A percentile compares a stretch with the other conserved stretches of the same genome.
Evolutionary conservation across 1,139 yeast genomes (phyloP).

Genomic region (Pneumocystis canis): DNA sequence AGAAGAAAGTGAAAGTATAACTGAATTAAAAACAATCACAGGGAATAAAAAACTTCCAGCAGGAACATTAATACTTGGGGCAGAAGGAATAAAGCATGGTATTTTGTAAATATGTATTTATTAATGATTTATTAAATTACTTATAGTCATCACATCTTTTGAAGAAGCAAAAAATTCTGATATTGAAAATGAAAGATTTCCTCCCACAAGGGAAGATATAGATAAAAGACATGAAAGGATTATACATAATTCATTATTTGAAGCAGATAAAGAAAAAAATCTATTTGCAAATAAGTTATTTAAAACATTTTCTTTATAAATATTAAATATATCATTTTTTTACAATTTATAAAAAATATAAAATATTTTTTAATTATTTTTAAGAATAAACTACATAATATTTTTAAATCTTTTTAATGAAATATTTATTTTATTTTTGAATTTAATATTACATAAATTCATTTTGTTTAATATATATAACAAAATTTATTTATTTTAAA

Average conservation of each 20-base stretch:
- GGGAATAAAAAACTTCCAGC: slow-evolving; percentile 59
- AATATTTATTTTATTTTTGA: too few relatives aligned
- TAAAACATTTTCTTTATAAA: not conserved
- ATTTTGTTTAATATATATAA: too few relatives aligned
- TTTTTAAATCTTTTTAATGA: too few relatives aligned
- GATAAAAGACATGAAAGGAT: not conserved
- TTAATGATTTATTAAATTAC: slow-evolving; percentile 22
- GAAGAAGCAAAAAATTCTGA: slow-evolving; percentile 81
- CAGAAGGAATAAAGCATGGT: slow-evolving; percentile 44
- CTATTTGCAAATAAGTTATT: not conserved
- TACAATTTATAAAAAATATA: not conserved
- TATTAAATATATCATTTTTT: not conserved
- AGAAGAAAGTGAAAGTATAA: slow-evolving; percentile 79
- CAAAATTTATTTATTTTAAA: too few relatives aligned
- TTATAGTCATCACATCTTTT: slow-evolving; percentile 50
- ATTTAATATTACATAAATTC: too few relatives aligned
- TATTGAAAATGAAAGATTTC: slow-evolving; percentile 70
- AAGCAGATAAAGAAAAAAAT: not conserved
- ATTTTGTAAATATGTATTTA: not conserved
- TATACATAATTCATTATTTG: not conserved
- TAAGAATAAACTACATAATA: too few relatives aligned
- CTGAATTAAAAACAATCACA: slow-evolving; percentile 56
- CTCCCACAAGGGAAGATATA: slow-evolving; percentile 51
- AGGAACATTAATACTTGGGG: slow-evolving; percentile 73
- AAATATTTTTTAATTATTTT: not conserved